These are phyloP conservation scores for Cladosporium sp. DNA, from an alignment of 2,329 filamentous ascomycete species.

Conservation along the genomic window DNA sequence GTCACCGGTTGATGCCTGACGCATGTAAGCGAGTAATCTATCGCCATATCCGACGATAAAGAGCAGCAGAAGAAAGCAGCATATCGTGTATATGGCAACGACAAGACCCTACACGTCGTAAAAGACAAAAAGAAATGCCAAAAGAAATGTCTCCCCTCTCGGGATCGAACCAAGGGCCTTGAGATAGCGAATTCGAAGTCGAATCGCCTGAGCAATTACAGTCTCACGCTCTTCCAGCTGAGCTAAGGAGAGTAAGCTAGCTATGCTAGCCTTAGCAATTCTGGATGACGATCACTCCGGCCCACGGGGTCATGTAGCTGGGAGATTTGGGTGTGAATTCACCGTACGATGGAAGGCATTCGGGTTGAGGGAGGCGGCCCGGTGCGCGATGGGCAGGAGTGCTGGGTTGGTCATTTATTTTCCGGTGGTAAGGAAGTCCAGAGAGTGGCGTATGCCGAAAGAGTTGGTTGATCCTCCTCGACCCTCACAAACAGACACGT, in stretches of 20 bases:
- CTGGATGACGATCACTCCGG: background rate
- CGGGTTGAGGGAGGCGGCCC: background rate
- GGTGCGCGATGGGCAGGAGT: too few relatives aligned
- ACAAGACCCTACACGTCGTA: slow-evolving; percentile 30
- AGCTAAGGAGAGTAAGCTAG: slow-evolving; percentile 15
- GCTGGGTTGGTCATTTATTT: too few relatives aligned
- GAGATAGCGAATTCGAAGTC: slow-evolving; percentile 11
- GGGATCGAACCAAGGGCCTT: slow-evolving; percentile 18
- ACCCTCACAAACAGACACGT: too few relatives aligned
- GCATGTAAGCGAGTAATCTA: slow-evolving; percentile 21
- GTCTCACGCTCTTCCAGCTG: slow-evolving; percentile 39
- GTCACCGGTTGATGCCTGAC: background rate
- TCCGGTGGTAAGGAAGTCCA: too few relatives aligned
- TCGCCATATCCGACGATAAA: slow-evolving; percentile 40
- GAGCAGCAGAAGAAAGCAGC: slow-evolving; percentile 41
- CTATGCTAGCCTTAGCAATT: background rate
- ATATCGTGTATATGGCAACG: slow-evolving; percentile 45
- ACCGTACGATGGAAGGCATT: background rate
- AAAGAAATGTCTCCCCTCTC: slow-evolving; percentile 12
- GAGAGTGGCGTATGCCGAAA: too few relatives aligned
- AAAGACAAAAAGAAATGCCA: background rate
- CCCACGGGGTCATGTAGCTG: background rate
- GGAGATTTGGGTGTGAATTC: too few relatives aligned
- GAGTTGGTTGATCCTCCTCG: too few relatives aligned
- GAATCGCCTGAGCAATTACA: slow-evolving; percentile 20